Conservation (phyloP, 345 rosid species). For the Linum lewisii region DNA sequence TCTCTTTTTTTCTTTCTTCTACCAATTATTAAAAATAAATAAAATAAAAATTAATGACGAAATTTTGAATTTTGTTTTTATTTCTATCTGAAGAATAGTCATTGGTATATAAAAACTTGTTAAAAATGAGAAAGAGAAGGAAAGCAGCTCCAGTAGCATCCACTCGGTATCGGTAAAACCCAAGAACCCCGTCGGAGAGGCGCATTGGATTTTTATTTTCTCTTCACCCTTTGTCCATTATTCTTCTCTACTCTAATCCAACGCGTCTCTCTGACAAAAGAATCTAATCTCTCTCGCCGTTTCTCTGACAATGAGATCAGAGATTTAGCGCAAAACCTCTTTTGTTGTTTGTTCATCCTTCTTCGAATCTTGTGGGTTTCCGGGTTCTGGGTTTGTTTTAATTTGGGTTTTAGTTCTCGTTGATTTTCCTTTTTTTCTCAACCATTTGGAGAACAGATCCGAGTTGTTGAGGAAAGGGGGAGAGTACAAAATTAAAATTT, state of each 20-base stretch:
- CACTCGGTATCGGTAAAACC: neutral
- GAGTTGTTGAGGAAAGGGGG: neutral
- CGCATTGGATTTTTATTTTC: neutral
- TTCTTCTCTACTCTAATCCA: neutral
- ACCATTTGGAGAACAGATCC: neutral
- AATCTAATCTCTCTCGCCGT: neutral
- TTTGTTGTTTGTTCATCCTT: no score
- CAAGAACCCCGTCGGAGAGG: slow-evolving; percentile 19
- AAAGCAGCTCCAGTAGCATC: neutral
- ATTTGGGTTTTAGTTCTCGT: neutral
- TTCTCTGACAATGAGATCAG: slow-evolving; percentile 27
- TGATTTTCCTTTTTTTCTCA: neutral
- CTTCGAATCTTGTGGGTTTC: neutral
- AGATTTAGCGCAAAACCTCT: slow-evolving; percentile 14
- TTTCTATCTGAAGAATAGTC: neutral
- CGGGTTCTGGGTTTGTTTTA: neutral
- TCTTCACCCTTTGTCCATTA: slow-evolving; percentile 6
- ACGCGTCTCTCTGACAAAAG: slow-evolving; percentile 16
- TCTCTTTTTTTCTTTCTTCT: slow-evolving; percentile 21
- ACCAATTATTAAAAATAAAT: no score
- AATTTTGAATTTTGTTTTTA: slow-evolving; percentile 8
- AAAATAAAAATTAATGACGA: neutral
- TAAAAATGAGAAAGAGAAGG: neutral
- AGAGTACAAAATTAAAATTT: no score
- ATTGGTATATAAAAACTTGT: neutral